phyloP scores from a whole-genome alignment of 2,329 filamentous ascomycete species.

The Exophiala mesophila region DNA sequence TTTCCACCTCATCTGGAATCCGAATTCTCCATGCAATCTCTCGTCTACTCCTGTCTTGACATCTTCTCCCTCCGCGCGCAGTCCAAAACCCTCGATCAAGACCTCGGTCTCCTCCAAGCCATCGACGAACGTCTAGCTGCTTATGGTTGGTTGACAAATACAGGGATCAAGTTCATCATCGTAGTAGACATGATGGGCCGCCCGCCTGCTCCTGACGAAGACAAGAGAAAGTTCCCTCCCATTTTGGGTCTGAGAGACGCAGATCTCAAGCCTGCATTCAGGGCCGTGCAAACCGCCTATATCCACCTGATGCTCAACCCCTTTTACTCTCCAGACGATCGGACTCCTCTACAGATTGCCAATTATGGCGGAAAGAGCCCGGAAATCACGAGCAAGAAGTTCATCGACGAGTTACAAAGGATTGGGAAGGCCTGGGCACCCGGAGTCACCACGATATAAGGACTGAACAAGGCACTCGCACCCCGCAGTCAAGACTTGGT shows the following conservation, averaged over 20 bases:
- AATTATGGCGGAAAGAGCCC: constrained; percentile 43
- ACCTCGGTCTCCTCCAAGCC: constrained; percentile 86
- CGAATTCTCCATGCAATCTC: constrained; percentile 79
- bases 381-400: constrained; percentile 75
- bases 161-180: constrained; percentile 82
- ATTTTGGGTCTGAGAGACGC: constrained; percentile 70
- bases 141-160: constrained; percentile 96
- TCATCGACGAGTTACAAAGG: constrained; percentile 73
- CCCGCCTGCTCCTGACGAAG: constrained; percentile 37
- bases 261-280: constrained; percentile 87
- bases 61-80: constrained; percentile 83
- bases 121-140: constrained; percentile 88
- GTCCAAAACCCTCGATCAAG: constrained; percentile 68
- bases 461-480: background rate
- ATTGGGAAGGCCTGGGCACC: constrained; percentile 84
- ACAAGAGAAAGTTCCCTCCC: constrained; percentile 32
- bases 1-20: constrained; percentile 68
- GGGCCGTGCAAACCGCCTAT: constrained; percentile 88
- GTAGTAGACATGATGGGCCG: constrained; percentile 86
- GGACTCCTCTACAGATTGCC: constrained; percentile 55
- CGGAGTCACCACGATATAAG: constrained; percentile 47
- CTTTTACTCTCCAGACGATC: constrained; percentile 87
- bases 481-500: no score
- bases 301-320: constrained; percentile 85
- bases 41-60: constrained; percentile 86